Base-by-base conservation (phyloP, 768 basidiomycete genomes). In the Pisolithus microcarpus region DNA sequence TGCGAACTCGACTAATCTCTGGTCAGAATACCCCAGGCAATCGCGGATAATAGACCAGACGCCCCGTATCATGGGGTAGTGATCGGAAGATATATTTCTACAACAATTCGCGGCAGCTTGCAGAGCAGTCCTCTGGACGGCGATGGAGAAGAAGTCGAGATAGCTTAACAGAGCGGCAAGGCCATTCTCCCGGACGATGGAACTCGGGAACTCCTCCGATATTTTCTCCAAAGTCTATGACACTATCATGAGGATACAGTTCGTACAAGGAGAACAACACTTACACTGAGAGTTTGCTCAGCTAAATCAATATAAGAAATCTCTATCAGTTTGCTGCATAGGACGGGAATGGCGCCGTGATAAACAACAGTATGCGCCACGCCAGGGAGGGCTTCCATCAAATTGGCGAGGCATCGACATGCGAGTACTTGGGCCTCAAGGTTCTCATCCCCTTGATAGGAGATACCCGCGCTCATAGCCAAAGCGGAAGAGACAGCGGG, bases 361-460 rank as follows among this genome's bases (percentile, higher is more conserved):
- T 96, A 91, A 37, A 98, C 95, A 59, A 99, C 85, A 42, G 91
- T 93, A 63, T 97, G 93, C n/a, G 92, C 91, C 38, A 92, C 87
- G 23, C 94, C 93, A 16, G 96, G 96, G 19, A 98, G 76, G n/a
- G 93, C 95, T 68, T 98, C 96, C 91, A 98, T 94, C 50, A 99
- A 76, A 66, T 99, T 98, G 44, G 94, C 95, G 48, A 99, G 75
- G 65, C 96, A 99, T 55, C 96, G 79, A 68, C 94, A 97, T 26
- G 96, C 96, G 43, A 98, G 78, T 46, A 98, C 84, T 69, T 97
- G 94, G 48, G 92, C 91, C 70, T 98, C 94, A 28, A 88, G 79
- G 58, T 88, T 89, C 52, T 90, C 89, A 59, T 91, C 89, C 30
- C 87, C 89, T 60, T 83, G 82, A 62, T 75, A 85, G 5, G 74